Evolutionary conservation across 108 stramenopile species (phyloP), one percentile per base, ranked within the genome.

Genomic region (Nannochloropsis granulata): DNA sequence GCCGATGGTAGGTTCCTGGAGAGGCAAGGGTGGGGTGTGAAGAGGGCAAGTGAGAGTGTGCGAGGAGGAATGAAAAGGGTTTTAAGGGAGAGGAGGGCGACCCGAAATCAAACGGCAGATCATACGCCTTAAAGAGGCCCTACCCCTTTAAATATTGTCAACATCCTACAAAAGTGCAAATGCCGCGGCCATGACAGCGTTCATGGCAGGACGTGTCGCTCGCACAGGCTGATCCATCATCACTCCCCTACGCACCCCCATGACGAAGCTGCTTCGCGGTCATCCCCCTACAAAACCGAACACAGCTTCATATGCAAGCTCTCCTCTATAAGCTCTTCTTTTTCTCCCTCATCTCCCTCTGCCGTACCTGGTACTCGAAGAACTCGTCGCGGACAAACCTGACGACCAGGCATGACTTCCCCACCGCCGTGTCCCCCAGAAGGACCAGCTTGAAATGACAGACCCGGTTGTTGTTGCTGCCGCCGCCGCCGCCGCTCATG

Each of bases 371-470:
- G 81, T 96, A 98, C 89, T 99, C 97, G 87, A 97, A 98, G 90
- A 98, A 99, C 87, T 98, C 97, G 90, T 97, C 97, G 79, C 98
- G 92, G 7, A 98, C 97, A 86, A 99, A 98, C 71, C 96, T 92
- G 25, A 99, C 98, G 45, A 97, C 98, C 11, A 99, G 90, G 90
- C 98, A 99, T 1, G 93, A 92, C 84, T 92, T 92, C 24, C 98
- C 98, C 23, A 99, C 98, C 26, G 97, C 97, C 23, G 98, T 97
- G 88, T 99, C 97, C 43, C 98, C 98, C 12, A 99, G 93, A 44
- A 99, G 93, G 19, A 99, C 98, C 26, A 99, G 94, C 91, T 99
- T 99, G 90, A 97, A 97, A 88, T 97, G 98, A 83, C 96, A 95
- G 25, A 97, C 94, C 80, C 95, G 88, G 78, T 78, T 81, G 23